phyloP scores from a whole-genome alignment of 2,329 filamentous ascomycete species.

The Colletotrichum sp. region DNA sequence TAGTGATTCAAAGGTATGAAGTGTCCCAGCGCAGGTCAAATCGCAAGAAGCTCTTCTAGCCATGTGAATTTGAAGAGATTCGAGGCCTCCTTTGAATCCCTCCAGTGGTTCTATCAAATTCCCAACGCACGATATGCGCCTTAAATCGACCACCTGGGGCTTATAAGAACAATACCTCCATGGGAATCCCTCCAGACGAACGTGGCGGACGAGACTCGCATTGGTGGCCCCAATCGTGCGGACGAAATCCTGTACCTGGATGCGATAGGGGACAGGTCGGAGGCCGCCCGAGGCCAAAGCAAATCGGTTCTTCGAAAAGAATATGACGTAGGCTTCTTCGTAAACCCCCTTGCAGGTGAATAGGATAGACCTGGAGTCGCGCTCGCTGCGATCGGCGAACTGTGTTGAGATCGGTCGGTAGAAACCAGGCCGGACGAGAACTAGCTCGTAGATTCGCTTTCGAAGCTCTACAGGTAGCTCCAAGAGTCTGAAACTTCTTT shows the following conservation, averaged over 20 bases:
- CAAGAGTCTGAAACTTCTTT: not conserved
- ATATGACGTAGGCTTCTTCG: not conserved
- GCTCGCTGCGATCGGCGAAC: not conserved
- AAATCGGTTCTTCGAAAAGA: not conserved
- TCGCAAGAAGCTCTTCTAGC: not conserved
- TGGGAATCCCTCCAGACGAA: not conserved
- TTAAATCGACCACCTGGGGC: accelerated
- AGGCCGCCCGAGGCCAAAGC: not conserved
- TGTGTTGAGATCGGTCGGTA: not conserved
- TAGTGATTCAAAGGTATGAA: not conserved
- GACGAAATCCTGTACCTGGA: not conserved
- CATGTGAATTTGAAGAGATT: not conserved
- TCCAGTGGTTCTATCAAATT: not conserved
- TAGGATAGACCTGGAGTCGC: not conserved
- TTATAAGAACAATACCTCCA: not conserved
- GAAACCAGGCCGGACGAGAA: not conserved
- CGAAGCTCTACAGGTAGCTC: not conserved
- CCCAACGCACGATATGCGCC: not conserved
- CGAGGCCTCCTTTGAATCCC: not conserved
- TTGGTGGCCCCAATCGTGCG: not conserved
- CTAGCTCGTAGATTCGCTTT: not conserved
- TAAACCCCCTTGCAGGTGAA: not conserved
- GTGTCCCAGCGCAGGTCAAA: not conserved
- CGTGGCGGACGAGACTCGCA: not conserved
- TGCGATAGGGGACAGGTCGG: not conserved